Base-by-base conservation (phyloP, 768 basidiomycete species). In the Lyophyllum atratum region DNA sequence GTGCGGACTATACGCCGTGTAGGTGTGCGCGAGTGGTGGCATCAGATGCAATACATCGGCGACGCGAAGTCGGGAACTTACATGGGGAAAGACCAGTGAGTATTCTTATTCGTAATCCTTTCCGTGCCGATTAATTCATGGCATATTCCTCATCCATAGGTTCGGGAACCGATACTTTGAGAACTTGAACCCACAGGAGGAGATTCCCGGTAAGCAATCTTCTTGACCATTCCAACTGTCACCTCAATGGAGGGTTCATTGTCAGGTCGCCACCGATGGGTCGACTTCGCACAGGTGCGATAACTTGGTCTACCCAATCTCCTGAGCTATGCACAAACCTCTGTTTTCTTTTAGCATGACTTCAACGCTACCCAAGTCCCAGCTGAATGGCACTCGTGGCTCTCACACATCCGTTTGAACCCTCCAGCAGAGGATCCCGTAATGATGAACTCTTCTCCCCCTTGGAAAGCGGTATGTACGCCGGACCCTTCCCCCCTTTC, bases 301-400 rank as follows among this genome's bases (percentile, higher is more conserved):
- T 46, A 57, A 7, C 12, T 37, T 49, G 34, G 40, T 46, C 43
- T 17, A 19, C 43, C 25, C 28, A 49, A 29, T 29, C 29, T 34
- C 28, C 12, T 22, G 17, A 11, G 29, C 25, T 29, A 51, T 49
- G 54, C 26, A 55, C 6, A 14, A 10, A 29, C 24, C 17, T 24
- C n/a, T 29, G 51, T 40, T 26, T 45, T 15, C 15, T 47, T 57
- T 15, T 59, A 92, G 85, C 92, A 95, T 68, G 85, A 94, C 59
- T 87, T 81, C 74, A 90, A 98, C 66, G 93, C 92, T n/a, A 83
- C 92, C 0, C 96, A 99, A 77, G 87, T 97, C 33, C 92, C 94
- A 15, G 84, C 95, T 0, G 95, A 96, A 74, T 98, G 96, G 96
- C 96, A 97, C 76, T 86, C 95, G 4, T 98, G 95, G 95, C 74